A percentile compares a stretch with the other conserved stretches of the same genome.
These are phyloP conservation scores for Fagus crenata DNA, from an alignment of 306 rosid genomes.

Conservation along the genomic window DNA sequence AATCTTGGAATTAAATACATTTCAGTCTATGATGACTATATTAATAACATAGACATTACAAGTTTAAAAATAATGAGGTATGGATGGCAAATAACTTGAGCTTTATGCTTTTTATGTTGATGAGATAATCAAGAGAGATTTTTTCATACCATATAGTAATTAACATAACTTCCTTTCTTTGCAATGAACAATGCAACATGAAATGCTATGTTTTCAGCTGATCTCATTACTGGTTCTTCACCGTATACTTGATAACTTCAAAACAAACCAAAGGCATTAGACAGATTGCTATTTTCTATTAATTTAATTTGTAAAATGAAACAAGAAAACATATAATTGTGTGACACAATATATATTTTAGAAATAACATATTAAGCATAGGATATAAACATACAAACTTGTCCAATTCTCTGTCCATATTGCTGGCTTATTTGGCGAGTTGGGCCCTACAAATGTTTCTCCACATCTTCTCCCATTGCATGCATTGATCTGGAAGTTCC, in stretches of 20 bases:
- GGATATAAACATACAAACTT: slow-evolving; percentile 54
- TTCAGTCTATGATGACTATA: background rate
- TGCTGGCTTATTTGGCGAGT: slow-evolving; percentile 80
- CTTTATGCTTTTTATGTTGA: background rate
- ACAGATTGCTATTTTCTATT: background rate
- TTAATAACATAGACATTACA: too few species aligned
- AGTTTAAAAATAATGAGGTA: too few species aligned
- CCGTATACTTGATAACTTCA: slow-evolving; percentile 38
- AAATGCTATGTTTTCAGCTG: slow-evolving; percentile 38
- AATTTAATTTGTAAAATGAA: background rate
- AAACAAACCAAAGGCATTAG: slow-evolving; percentile 4
- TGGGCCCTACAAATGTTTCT: slow-evolving; percentile 72
- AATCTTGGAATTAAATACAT: background rate
- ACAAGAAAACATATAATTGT: background rate
- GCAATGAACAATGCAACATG: slow-evolving; percentile 44
- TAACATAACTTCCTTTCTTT: slow-evolving; percentile 41
- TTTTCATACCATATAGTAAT: slow-evolving; percentile 44
- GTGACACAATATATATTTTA: background rate
- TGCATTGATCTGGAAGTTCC: slow-evolving; percentile 54
- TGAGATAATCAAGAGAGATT: background rate
- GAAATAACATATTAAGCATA: background rate
- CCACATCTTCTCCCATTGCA: slow-evolving; percentile 83
- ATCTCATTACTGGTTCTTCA: slow-evolving; percentile 25
- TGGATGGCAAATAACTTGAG: too few species aligned
- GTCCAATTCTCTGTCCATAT: slow-evolving; percentile 97